Percentiles rank a stretch among this genome's conserved stretches.
Evolutionary conservation across 1,284 basidiomycete species (phyloP).

Genomic region (Porodaedalea pini): DNA sequence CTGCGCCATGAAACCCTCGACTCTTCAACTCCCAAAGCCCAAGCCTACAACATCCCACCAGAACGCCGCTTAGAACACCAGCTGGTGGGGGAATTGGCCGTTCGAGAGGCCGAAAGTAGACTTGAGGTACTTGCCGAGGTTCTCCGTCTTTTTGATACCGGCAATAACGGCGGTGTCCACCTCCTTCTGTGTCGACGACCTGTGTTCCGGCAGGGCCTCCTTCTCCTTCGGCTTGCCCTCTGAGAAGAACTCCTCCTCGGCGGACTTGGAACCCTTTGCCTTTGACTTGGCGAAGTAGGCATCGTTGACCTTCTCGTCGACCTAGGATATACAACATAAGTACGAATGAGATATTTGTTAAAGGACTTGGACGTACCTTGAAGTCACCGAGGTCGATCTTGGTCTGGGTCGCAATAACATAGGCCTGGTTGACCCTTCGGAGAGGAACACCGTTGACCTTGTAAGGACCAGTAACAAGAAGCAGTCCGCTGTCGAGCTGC

Average conservation of each 20-base stretch:
- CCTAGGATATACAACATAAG: constrained; percentile 36
- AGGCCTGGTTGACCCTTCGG: constrained; percentile 97
- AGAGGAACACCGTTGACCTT: constrained; percentile 99
- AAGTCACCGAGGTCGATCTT: constrained; percentile 83
- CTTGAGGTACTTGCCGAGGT: constrained; percentile 92
- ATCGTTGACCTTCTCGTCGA: constrained; percentile 91
- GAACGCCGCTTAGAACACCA: constrained; percentile 65
- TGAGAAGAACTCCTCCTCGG: constrained; percentile 95
- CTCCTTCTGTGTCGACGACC: constrained; percentile 90
- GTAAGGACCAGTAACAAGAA: constrained; percentile 97
- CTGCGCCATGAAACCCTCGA: constrained; percentile 13
- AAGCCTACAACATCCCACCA: constrained; percentile 17
- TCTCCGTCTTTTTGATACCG: constrained; percentile 90
- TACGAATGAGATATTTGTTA: not conserved
- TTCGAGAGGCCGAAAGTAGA: constrained; percentile 94
- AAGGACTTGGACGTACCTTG: constrained; percentile 50
- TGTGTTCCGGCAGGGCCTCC: constrained; percentile 85
- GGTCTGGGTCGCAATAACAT: constrained; percentile 98
- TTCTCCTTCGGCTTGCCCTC: constrained; percentile 93
- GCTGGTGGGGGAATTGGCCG: constrained; percentile 87
- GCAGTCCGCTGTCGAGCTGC: constrained; percentile 89
- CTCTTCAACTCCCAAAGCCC: constrained; percentile 24
- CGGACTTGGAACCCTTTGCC: constrained; percentile 66
- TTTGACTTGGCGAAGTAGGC: constrained; percentile 89
- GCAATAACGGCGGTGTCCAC: constrained; percentile 84